Evolutionary conservation across 2,329 filamentous ascomycete species (phyloP), one percentile per base, ranked within the genome.

Genomic region (Fonsecaea multimorphosa): DNA sequence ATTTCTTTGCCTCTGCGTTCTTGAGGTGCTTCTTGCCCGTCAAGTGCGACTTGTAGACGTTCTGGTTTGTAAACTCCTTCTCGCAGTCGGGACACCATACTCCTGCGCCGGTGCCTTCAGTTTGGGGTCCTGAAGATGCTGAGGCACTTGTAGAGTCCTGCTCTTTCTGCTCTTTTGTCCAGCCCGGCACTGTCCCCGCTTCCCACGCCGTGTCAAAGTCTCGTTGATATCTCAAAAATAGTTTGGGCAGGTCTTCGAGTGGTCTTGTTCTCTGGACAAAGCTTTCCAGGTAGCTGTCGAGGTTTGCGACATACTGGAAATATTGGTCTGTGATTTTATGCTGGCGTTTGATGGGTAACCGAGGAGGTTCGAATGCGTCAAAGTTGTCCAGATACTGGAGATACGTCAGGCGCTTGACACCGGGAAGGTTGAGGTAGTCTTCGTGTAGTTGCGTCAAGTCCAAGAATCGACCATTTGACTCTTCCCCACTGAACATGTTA

Each of bases 291-390:
- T 99, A 98, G 22, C 86, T 83, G 62, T 91, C 89, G 64, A 99
- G 81, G 40, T 90, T 87, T 49, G 89, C 89, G 11, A 97, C 86
- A 74, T 99, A 99, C 69, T 87, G 87, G 78, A 98, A 96, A 78
- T 98, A 99, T 72, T 90, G 87, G 72, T 98, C 93, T 0, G 91
- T 97, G 78, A 96, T 81, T 81, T 98, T 99, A 75, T 97, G 91
- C 32, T 84, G 81, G 58, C 91, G 85, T 75, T 91, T 94, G 69
- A 97, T 84, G 12, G 89, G 89, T 57, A 91, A 86, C 56, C 89
- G 84, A 3, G 91, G 91, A 0, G 89, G 85, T 1, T 87, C 84
- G 75, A 99, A 98, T 70, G 88, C 87, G 79, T 99, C 95, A 76
- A 99, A 98, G 0, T 88, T 80, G 71, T 96, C 92, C 44, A 99